A percentile compares a stretch with the other conserved stretches of the same genome.
Evolutionary conservation across 2,329 filamentous ascomycete species (phyloP).

Genomic region (Truncatella angustata): DNA sequence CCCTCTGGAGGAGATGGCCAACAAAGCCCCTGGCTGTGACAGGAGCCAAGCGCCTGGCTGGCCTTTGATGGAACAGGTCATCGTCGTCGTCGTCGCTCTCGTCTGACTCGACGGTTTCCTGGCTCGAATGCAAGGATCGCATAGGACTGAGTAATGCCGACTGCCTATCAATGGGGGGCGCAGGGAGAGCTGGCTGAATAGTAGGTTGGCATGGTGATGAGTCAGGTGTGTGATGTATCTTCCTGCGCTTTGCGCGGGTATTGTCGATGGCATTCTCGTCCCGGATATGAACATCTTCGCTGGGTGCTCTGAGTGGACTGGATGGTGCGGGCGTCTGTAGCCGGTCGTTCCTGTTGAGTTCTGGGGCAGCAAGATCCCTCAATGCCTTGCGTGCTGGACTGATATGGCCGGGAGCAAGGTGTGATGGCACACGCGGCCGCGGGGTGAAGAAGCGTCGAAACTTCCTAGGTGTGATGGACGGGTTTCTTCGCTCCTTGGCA

Average conservation of each 20-base stretch:
- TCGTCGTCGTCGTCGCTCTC: constrained; percentile 34
- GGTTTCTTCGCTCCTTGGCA: constrained; percentile 46
- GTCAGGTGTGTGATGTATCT: constrained; percentile 37
- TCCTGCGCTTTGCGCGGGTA: constrained; percentile 34
- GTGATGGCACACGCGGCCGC: constrained; percentile 37
- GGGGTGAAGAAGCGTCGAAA: constrained; percentile 55
- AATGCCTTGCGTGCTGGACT: constrained; percentile 39
- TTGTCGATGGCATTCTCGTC: constrained; percentile 20
- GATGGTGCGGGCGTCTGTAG: constrained; percentile 37
- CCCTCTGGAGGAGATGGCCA: constrained; percentile 39
- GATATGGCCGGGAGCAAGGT: constrained; percentile 18
- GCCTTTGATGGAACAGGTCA: constrained; percentile 19
- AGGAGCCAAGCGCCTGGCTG: constrained; percentile 27
- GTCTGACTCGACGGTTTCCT: constrained; percentile 29
- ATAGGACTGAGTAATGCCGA: constrained; percentile 36
- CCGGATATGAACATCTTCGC: constrained; percentile 23
- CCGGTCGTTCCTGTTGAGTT: constrained; percentile 41
- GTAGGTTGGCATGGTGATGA: constrained; percentile 33
- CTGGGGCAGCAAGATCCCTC: constrained; percentile 37
- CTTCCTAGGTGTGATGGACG: constrained; percentile 54
- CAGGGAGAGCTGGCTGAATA: constrained; percentile 11
- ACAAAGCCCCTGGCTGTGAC: constrained; percentile 33
- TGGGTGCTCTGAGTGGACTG: constrained; percentile 35
- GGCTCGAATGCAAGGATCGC: constrained; percentile 29
- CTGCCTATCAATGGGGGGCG: constrained; percentile 9